Evolutionary conservation across 495 filamentous ascomycete genomes (phyloP), one percentile per base, ranked within the genome.

Genomic region (Viridothelium virens): DNA sequence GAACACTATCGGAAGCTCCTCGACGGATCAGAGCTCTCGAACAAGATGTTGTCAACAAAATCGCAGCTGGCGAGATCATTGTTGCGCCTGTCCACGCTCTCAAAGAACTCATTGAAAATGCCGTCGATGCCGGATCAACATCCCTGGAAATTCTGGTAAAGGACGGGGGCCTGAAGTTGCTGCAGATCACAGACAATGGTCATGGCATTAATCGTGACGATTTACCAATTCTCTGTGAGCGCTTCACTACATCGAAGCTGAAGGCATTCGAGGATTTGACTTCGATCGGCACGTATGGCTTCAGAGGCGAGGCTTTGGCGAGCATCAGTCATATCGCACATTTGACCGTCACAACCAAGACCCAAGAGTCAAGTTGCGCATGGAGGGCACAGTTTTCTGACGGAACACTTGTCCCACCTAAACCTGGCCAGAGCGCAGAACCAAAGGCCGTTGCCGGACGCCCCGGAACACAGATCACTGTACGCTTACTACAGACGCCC

Each of bases 251-350:
- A 0, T 97, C 93, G 36, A 99, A 97, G 71, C 77, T 99, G 38
- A 92, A 96, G 70, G 87, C 86, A 41, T 97, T 99, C 70, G 95
- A 99, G 74, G 95, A 99, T 74, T 81, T 99, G 64, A 85, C 86
- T 14, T 90, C 86, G 25, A 97, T 99, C 68, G 87, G 87, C 37
- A 97, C 95, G 14, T 99, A 99, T 74, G 95, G 95, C 37, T 99
- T 99, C 74, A 89, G 95, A 38, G 95, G 95, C 61, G 95, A 99
- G 78, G 95, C 95, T 11, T 77, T 99, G 70, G 95, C 95, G 11
- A 97, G 93, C 81, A 99, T 99, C 75, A 97, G 94, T 73, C 94
- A 98, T 77, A 97, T 97, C 69, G 92, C 95, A 61, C 95, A 97
- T 79, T 82, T 99, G 38, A 91, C 88, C 1, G 90, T 99, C 38